Conservation (phyloP, 2,329 filamentous ascomycete genomes). For the Fusarium albidum region DNA sequence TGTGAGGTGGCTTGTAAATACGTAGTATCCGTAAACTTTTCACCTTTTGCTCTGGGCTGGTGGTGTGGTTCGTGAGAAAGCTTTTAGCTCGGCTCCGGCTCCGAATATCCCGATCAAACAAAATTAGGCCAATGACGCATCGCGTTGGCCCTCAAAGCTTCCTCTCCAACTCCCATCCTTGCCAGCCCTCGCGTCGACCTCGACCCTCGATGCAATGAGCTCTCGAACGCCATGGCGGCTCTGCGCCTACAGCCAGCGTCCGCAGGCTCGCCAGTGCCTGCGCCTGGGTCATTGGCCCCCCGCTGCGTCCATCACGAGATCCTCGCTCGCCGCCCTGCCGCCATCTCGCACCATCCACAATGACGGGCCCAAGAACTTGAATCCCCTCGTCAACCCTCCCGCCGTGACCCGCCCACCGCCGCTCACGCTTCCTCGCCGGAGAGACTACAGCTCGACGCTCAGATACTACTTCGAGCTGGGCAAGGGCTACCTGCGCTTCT, state of each 20-base stretch:
- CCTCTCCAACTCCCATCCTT: constrained; percentile 11
- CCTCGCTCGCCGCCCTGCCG: constrained; percentile 15
- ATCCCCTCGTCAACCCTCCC: constrained; percentile 72
- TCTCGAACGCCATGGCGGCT: constrained; percentile 43
- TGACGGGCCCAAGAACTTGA: constrained; percentile 42
- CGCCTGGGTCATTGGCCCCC: constrained; percentile 29
- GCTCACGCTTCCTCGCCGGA: constrained; percentile 68
- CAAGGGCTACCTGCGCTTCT: constrained; percentile 83
- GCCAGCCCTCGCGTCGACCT: constrained; percentile 17
- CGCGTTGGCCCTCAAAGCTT: constrained; percentile 20
- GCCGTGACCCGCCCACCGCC: constrained; percentile 75
- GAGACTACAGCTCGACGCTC: constrained; percentile 43
- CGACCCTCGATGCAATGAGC: constrained; percentile 41
- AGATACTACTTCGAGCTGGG: constrained; percentile 69
- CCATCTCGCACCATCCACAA: constrained; percentile 38
- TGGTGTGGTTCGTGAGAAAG: constrained; percentile 15
- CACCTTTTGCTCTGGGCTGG: too few species aligned
- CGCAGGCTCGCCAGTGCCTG: constrained; percentile 17
- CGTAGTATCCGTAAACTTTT: too few species aligned
- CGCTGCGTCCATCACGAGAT: background rate
- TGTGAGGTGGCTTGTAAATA: too few species aligned
- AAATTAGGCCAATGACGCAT: constrained; percentile 39
- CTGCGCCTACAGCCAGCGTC: constrained; percentile 34
- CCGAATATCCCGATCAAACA: constrained; percentile 17
- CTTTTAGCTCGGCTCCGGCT: constrained; percentile 13